Evolutionary conservation across 192 early-diverging fungal genomes (phyloP), one percentile per base, ranked within the genome.

Genomic region (Backusella morwellensis): DNA sequence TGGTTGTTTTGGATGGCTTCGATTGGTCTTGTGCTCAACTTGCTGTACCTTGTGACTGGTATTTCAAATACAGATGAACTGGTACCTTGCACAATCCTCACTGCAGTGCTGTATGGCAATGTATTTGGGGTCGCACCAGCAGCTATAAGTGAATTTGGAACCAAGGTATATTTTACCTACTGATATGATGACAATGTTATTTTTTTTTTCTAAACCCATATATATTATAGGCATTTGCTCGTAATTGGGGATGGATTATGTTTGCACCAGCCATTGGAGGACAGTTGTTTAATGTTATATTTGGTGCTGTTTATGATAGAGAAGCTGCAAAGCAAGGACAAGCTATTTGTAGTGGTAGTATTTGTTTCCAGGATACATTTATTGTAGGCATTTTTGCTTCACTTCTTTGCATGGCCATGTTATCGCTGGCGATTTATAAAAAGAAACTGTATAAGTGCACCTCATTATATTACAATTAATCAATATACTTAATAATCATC

Each of bases 101-200:
- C 68, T 19, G 78, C 78, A 6, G 50, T 74, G 21, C 38, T 56
- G 35, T 79, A 79, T 70, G 78, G 78, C n/a, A 74, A 52, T 59
- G 71, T 56, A 66, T 75, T 79, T 71, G 78, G 78, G 32, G 73
- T 79, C 23, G 78, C 73, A 17, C 78, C 78, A 6, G 78, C 78
- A 21, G 70, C 52, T 17, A 75, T 73, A 15, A 70, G 66, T 41
- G 78, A 79, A 52, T 79, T 79, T 23, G 78, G 78, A 14, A 63
- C 68, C 21, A 63, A 79, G 73, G 78, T 79, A 35, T 35, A 26
- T 32, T 52, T 0, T 26, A 15, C 3, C 11, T 36, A 4, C 7
- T 75, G 15, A 44, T 44, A 44, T 17, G 42, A 44, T 44, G 15
- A 56, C 6, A 21, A 56, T n/a, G 23, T 3, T 19, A 21, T 8